These are phyloP conservation scores for Ogataea dorogensis DNA, from an alignment of 805 yeast genomes.

Conservation along the genomic window DNA sequence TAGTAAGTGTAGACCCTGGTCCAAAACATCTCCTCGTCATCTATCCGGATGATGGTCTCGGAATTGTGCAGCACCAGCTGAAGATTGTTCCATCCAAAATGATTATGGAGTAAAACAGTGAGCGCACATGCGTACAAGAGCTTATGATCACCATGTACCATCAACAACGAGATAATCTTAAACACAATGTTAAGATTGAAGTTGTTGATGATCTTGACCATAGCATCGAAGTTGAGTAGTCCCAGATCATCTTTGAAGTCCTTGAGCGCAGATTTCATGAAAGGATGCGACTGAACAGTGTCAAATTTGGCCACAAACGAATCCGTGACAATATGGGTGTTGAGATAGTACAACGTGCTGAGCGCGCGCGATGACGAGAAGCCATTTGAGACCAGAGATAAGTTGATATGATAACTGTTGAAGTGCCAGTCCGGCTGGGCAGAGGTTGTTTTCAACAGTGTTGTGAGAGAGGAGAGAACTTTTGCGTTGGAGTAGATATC, in stretches of 20 bases:
- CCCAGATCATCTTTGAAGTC: conserved; percentile 31
- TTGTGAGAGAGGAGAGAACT: conserved; percentile 19
- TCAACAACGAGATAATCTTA: conserved; percentile 26
- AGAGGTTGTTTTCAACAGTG: conserved; percentile 17
- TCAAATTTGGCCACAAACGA: conserved; percentile 26
- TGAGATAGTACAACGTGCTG: conserved; percentile 25
- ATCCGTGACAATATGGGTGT: conserved; percentile 21
- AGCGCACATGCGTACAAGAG: conserved; percentile 39
- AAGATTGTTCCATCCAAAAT: conserved; percentile 46
- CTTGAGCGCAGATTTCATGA: conserved; percentile 21
- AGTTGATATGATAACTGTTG: conserved; percentile 17
- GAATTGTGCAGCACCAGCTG: conserved; percentile 26
- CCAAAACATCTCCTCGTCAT: conserved; percentile 32
- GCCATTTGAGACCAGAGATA: conserved; percentile 14
- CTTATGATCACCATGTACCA: conserved; percentile 36
- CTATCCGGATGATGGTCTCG: conserved; percentile 18
- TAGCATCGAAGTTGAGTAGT: conserved; percentile 18
- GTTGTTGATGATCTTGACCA: conserved; percentile 20
- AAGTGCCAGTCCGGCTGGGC: conserved; percentile 21
- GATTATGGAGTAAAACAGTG: conserved; percentile 46
- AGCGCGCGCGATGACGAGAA: conserved; percentile 17
- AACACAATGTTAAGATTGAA: conserved; percentile 19
- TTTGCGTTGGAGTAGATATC: conserved; percentile 25
- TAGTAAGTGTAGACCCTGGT: conserved; percentile 28
- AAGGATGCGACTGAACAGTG: conserved; percentile 16